A percentile compares a stretch with the other conserved stretches of the same genome.
Evolutionary conservation across 371 early-diverging fungal species (phyloP).

Genomic region (Circinella minor): DNA sequence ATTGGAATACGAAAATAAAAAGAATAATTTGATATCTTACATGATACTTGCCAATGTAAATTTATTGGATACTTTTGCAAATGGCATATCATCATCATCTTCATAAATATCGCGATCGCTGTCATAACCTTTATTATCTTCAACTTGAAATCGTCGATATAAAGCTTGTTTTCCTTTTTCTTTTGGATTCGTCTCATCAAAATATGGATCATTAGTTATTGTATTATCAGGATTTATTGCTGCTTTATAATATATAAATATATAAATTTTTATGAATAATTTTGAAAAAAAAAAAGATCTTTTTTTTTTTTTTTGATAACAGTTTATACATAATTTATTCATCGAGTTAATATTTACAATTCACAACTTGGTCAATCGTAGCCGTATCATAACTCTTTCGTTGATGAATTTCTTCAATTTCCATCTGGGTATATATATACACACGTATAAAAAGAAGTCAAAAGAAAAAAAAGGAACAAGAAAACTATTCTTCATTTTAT

Average conservation of each 20-base stretch:
- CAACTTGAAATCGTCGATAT: neutral
- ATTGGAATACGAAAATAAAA: too few relatives aligned
- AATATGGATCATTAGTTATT: neutral
- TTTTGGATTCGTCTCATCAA: neutral
- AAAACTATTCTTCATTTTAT: neutral
- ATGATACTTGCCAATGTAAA: conserved; percentile 25
- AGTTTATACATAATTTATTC: too few relatives aligned
- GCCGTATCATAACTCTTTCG: neutral
- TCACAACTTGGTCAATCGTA: neutral
- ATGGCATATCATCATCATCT: neutral
- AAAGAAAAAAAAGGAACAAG: neutral
- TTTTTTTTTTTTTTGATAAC: too few relatives aligned
- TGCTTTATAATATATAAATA: neutral
- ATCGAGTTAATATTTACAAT: neutral
- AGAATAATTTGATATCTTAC: conserved; percentile 4
- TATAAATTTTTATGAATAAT: too few relatives aligned
- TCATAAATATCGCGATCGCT: neutral
- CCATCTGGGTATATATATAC: neutral
- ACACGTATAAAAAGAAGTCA: neutral
- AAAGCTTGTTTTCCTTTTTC: conserved; percentile 1
- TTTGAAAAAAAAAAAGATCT: too few relatives aligned
- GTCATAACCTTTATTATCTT: neutral
- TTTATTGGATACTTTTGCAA: conserved; percentile 25
- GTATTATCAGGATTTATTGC: neutral
- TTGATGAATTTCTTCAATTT: neutral